Evolutionary conservation across 2,329 filamentous ascomycete genomes (phyloP).

Genomic region (Fusarium compactum): DNA sequence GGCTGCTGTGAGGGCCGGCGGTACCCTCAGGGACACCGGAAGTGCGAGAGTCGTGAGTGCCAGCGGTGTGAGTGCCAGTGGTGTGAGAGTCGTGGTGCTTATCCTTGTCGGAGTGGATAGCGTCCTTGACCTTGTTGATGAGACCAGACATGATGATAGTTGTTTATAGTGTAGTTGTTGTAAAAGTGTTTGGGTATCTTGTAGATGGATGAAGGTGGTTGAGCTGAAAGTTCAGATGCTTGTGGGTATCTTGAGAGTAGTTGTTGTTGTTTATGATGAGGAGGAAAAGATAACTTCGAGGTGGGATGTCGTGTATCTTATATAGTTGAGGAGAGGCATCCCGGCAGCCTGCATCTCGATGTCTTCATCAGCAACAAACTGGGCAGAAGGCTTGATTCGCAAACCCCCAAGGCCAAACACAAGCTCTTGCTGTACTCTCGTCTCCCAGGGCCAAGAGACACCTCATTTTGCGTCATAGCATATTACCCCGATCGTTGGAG

Average conservation of each 20-base stretch:
- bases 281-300: not conserved
- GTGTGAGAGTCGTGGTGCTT: slow-evolving; percentile 47
- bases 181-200: slow-evolving; percentile 28
- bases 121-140: slow-evolving; percentile 71
- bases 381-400: slow-evolving; percentile 13
- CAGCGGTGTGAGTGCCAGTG: slow-evolving; percentile 1
- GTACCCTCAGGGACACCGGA: slow-evolving; percentile 36
- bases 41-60: slow-evolving; percentile 27
- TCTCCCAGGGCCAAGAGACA: slow-evolving; percentile 21
- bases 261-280: slow-evolving; percentile 32
- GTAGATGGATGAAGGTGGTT: slow-evolving; percentile 4
- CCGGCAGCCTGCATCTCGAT: slow-evolving; percentile 31
- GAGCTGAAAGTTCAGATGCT: slow-evolving; percentile 24
- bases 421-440: slow-evolving; percentile 6
- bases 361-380: slow-evolving; percentile 26
- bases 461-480: slow-evolving; percentile 47
- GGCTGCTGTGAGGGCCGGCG: slow-evolving; percentile 31
- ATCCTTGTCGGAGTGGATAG: slow-evolving; percentile 61
- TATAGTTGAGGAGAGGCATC: slow-evolving; percentile 33
- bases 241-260: slow-evolving; percentile 39
- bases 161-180: slow-evolving; percentile 12
- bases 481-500: slow-evolving; percentile 19
- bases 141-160: slow-evolving; percentile 65
- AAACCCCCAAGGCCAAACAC: slow-evolving; percentile 8
- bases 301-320: slow-evolving; percentile 34